Evolutionary conservation across 805 yeast genomes (phyloP).

Genomic region (Starmerella apis): DNA sequence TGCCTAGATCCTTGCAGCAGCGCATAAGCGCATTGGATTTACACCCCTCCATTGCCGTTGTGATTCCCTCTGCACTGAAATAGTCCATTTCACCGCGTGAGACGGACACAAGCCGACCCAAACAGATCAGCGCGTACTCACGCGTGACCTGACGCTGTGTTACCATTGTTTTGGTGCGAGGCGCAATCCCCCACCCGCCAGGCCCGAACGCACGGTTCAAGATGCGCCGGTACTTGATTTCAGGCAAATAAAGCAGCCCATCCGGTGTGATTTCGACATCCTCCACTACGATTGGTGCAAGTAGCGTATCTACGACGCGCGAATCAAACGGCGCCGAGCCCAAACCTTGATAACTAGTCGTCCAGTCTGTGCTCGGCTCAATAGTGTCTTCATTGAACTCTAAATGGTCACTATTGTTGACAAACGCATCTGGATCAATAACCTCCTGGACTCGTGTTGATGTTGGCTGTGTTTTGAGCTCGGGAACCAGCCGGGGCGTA

Average conservation of each 20-base stretch:
- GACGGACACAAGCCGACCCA: slow-evolving; percentile 78
- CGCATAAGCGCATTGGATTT: slow-evolving; percentile 94
- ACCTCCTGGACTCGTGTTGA: slow-evolving; percentile 9
- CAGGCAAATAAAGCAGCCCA: slow-evolving; percentile 84
- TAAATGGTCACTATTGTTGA: slow-evolving; percentile 8
- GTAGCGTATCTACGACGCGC: slow-evolving; percentile 48
- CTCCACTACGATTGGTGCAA: slow-evolving; percentile 49
- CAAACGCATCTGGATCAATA: slow-evolving; percentile 7
- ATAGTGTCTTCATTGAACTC: slow-evolving; percentile 10
- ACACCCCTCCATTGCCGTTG: slow-evolving; percentile 96
- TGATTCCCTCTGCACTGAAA: slow-evolving; percentile 72
- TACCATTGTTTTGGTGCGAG: slow-evolving; percentile 73
- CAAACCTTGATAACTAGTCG: slow-evolving; percentile 75
- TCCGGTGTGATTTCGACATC: slow-evolving; percentile 95
- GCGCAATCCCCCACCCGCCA: slow-evolving; percentile 98
- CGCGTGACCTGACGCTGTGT: slow-evolving; percentile 69
- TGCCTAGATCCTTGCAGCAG: slow-evolving; percentile 93
- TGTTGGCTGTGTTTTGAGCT: slow-evolving; percentile 3
- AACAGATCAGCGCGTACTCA: slow-evolving; percentile 79
- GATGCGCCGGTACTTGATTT: slow-evolving; percentile 85
- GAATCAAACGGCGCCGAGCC: slow-evolving; percentile 67
- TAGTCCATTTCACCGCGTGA: slow-evolving; percentile 95
- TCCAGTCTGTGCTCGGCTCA: slow-evolving; percentile 48
- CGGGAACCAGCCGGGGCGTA: slow-evolving; percentile 8
- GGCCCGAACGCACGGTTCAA: slow-evolving; percentile 91